Evolutionary conservation across 1,139 yeast species (phyloP), one percentile per base, ranked within the genome.

Genomic region (Pichia norvegensis): DNA sequence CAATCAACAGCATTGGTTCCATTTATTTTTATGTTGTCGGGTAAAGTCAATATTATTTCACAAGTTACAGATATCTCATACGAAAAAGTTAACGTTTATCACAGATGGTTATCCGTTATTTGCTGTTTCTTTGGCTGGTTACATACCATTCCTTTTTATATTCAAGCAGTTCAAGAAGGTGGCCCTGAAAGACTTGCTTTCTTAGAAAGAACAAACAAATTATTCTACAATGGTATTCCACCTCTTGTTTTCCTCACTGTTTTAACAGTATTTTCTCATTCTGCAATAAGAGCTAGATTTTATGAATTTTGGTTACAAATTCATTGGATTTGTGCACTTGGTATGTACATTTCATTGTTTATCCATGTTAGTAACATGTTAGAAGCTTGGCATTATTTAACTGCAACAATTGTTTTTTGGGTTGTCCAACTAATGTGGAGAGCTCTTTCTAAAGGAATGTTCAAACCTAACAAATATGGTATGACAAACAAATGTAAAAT

Each of bases 321-420:
- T 13, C 86, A 80, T 60, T 79, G 85, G 85, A 60, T 76, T 10
- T 59, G 70, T 48, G 85, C 79, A 0, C 56, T 77, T 40, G 81
- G 73, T 0, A 78, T 73, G 56, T 67, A 74, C 51, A 80, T 72
- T 7, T 67, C 78, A 5, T 60, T 79, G 51, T 68, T 70, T 42
- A 73, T 74, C 72, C 86, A 80, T 59, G 67, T 69, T 23, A 63
- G 61, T 51, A 65, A 62, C 7, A 38, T 54, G 6, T 61, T 77
- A 46, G 65, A 65, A 35, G 63, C 74, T 38, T 67, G 74, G 51
- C 62, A 69, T 45, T 79, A 77, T 56, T 61, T 79, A 66, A 73
- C 74, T 69, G 80, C 77, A 0, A 74, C 83, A 1, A 57, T 78
- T 44, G 81, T 73, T 1, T 70, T 79, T 53, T 76, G 83, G 79